Percentiles rank a stretch among this genome's conserved stretches.
Evolutionary conservation across 2,329 filamentous ascomycete genomes (phyloP).

Genomic region (Nigrospora osmanthi): DNA sequence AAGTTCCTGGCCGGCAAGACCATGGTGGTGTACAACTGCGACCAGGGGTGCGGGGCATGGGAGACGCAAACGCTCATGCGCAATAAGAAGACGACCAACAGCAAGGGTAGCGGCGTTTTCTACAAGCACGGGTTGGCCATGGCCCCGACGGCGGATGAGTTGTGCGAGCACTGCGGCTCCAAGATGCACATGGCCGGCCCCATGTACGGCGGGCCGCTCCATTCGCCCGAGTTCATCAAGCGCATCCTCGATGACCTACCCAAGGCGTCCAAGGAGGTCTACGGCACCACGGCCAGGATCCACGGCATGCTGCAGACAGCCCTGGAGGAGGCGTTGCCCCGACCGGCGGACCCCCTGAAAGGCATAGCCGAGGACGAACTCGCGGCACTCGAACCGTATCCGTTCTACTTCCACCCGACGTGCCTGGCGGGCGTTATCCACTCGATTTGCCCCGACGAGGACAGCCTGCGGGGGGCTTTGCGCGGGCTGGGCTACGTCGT

Average conservation of each 20-base stretch:
- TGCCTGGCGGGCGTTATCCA: constrained; percentile 69
- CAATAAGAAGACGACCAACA: constrained; percentile 59
- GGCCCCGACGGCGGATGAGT: constrained; percentile 56
- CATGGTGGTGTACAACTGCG: constrained; percentile 90
- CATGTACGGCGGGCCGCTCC: constrained; percentile 89
- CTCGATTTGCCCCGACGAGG: constrained; percentile 71
- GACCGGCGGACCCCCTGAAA: constrained; percentile 16
- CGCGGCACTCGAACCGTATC: constrained; percentile 62
- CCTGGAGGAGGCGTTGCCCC: constrained; percentile 58
- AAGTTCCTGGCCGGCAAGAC: constrained; percentile 88
- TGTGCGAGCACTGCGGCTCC: constrained; percentile 76
- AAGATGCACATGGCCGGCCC: constrained; percentile 86
- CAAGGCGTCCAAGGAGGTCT: constrained; percentile 56
- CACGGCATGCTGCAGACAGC: constrained; percentile 89
- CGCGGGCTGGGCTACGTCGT: constrained; percentile 73
- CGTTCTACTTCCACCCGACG: constrained; percentile 81
- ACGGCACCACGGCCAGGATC: constrained; percentile 73
- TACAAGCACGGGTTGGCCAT: constrained; percentile 74
- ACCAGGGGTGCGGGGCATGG: constrained; percentile 87
- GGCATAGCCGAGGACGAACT: constrained; percentile 37
- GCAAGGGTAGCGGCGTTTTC: constrained; percentile 60
- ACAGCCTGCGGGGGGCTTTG: constrained; percentile 73
- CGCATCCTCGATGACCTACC: constrained; percentile 69
- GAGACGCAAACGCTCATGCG: constrained; percentile 70
- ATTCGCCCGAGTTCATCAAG: constrained; percentile 76